phyloP scores from a whole-genome alignment of 148 eudicot genomes.

The Polygonum aviculare region DNA sequence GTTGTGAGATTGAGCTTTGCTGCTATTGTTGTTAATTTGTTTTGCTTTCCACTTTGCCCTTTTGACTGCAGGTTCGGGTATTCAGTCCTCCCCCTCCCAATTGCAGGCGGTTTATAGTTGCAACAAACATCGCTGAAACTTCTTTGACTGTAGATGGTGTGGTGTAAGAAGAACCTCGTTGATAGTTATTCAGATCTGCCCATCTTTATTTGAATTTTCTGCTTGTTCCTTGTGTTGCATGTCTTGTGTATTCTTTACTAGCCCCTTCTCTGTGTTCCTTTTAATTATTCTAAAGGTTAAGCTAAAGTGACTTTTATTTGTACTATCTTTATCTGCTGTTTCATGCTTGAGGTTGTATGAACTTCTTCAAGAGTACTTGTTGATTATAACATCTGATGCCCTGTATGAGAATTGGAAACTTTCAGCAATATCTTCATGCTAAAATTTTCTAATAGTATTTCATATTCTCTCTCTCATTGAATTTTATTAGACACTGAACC shows the following conservation, averaged over 20 bases:
- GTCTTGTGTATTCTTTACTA: background rate
- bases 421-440: background rate
- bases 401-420: background rate
- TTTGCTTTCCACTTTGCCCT: background rate
- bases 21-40: background rate
- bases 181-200: background rate
- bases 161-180: conserved; percentile 48
- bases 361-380: background rate
- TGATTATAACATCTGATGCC: background rate
- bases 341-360: background rate
- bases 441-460: background rate
- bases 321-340: background rate
- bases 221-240: background rate
- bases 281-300: background rate
- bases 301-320: background rate
- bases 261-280: background rate
- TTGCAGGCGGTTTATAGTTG: conserved; percentile 89
- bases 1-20: background rate
- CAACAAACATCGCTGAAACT: conserved; percentile 96
- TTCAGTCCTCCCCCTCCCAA: conserved; percentile 86
- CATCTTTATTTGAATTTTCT: background rate
- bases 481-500: background rate
- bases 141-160: conserved; percentile 99
- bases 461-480: background rate
- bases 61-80: conserved; percentile 67